Evolutionary conservation across 176 grass and related monocot genomes (phyloP), one percentile per base, ranked within the genome.

Genomic region (Rhynchospora tenuis): DNA sequence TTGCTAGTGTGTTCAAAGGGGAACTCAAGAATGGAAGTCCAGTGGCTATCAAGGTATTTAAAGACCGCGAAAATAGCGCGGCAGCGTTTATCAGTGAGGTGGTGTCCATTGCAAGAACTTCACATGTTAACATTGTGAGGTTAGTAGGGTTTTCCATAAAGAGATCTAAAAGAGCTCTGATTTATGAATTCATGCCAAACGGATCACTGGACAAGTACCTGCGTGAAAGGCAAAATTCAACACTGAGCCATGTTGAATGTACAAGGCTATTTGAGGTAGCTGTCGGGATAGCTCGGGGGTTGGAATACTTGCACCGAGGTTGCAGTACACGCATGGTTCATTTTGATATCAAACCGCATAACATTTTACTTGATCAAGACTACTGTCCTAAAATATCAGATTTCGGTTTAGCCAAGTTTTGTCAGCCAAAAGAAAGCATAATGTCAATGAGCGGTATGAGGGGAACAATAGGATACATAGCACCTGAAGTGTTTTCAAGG

Each of bases 301-400:
- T 93, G 0, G 86, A 93, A 80, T 93, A 93, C 50, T 84, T 93
- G 24, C 91, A 91, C 22, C 42, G 81, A 20, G 84, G 89, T 1
- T 93, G 89, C 73, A 85, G 83, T 20, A 77, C 86, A 22, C 87
- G 86, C 52, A 91, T 93, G 59, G 86, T 93, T 58, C 86, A 91
- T 73, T 93, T 93, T 38, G 73, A 51, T 61, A 44, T 64, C 45
- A 79, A 27, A 16, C 51, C 29, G 5, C 1, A 38, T 38, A 38
- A 38, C 5, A 38, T 38, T 38, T 4, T 38, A 38, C 33, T 38
- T 38, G 33, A 38, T 38, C 33, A 38, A 3, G 33, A 38, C 5
- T 38, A 38, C 33, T 38, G 33, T 38, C 33, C 33, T 38, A 60
- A 83, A 77, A 85, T 77, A 83, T 72, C 31, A 85, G n/a, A 7